Evolutionary conservation across 805 yeast species (phyloP).

Genomic region (Kluyveromyces starmeri): DNA sequence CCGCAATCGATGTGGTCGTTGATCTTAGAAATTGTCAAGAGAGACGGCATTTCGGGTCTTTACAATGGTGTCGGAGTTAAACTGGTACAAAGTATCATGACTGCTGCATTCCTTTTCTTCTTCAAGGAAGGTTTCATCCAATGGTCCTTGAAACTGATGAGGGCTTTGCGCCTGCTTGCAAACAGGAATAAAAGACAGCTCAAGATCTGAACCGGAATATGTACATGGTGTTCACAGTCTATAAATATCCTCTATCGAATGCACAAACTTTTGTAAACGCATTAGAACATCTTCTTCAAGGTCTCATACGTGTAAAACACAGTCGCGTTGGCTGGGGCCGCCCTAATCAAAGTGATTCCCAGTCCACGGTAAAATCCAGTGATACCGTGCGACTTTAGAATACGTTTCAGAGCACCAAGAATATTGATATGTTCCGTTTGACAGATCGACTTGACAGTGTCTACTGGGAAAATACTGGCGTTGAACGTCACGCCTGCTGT

Average conservation of each 20-base stretch:
- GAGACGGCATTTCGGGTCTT: constrained; percentile 69
- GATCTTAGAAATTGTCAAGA: constrained; percentile 47
- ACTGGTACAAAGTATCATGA: constrained; percentile 71
- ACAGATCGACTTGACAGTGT: constrained; percentile 79
- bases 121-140: constrained; percentile 78
- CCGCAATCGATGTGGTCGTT: constrained; percentile 34
- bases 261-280: no score
- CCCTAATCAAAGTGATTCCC: constrained; percentile 70
- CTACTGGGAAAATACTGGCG: constrained; percentile 76
- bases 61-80: constrained; percentile 78
- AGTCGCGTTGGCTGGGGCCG: constrained; percentile 84
- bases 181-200: constrained; percentile 3
- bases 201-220: no score
- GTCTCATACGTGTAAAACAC: constrained; percentile 76
- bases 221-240: no score
- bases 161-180: constrained; percentile 21
- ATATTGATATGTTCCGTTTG: constrained; percentile 38
- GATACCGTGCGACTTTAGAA: constrained; percentile 51
- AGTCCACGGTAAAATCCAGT: constrained; percentile 74
- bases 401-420: constrained; percentile 37
- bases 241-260: no score
- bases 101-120: constrained; percentile 84
- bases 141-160: constrained; percentile 47
- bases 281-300: constrained; percentile 14
- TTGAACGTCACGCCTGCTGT: constrained; percentile 79